Conservation (phyloP, 768 basidiomycete genomes). For the Bullera alba region DNA sequence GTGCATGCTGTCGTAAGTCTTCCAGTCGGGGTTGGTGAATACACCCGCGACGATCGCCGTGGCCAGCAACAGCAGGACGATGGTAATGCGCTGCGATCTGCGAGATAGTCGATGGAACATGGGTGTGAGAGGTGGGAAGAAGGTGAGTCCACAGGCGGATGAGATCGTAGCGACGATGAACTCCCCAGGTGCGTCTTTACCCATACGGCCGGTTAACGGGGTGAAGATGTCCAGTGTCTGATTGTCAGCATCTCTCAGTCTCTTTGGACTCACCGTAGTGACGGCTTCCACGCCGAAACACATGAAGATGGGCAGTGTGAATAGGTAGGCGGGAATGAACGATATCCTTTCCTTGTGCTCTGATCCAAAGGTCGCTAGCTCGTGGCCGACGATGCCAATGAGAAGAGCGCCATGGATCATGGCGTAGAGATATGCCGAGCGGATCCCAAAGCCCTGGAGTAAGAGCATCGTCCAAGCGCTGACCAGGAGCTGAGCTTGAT, state of each 20-base stretch:
- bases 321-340: neutral
- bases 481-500: slow-evolving; percentile 57
- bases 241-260: slow-evolving; percentile 1
- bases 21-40: slow-evolving; percentile 49
- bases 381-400: slow-evolving; percentile 55
- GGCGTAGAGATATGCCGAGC: slow-evolving; percentile 70
- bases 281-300: slow-evolving; percentile 46
- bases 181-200: slow-evolving; percentile 70
- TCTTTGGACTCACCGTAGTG: slow-evolving; percentile 28
- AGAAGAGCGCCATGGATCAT: slow-evolving; percentile 55
- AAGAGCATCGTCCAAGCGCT: slow-evolving; percentile 55
- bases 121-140: slow-evolving; percentile 59
- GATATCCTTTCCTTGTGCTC: neutral
- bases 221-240: slow-evolving; percentile 78
- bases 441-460: slow-evolving; percentile 61
- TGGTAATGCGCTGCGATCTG: slow-evolving; percentile 43
- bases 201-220: slow-evolving; percentile 73
- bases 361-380: slow-evolving; percentile 6
- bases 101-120: slow-evolving; percentile 67
- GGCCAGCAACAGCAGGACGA: slow-evolving; percentile 53
- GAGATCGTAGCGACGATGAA: slow-evolving; percentile 78
- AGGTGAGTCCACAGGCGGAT: slow-evolving; percentile 54
- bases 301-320: slow-evolving; percentile 44
- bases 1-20: slow-evolving; percentile 73
- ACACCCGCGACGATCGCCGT: slow-evolving; percentile 53